phyloP scores from a whole-genome alignment of 1,284 basidiomycete genomes.

The Melampsora americana region DNA sequence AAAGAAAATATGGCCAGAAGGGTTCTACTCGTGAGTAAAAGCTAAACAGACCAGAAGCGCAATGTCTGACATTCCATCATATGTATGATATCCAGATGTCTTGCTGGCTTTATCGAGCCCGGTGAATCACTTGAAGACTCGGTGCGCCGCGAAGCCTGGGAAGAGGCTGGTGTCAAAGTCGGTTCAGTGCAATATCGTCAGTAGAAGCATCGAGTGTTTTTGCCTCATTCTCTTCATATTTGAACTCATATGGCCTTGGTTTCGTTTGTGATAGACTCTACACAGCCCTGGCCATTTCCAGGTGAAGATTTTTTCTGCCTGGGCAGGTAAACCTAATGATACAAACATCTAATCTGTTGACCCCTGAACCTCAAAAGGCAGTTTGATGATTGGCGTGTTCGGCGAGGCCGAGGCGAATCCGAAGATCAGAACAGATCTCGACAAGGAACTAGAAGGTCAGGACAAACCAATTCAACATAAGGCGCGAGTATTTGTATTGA shows the following conservation, averaged over 20 bases:
- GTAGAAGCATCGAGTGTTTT: conserved; percentile 66
- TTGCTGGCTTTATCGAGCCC: conserved; percentile 61
- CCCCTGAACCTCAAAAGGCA: neutral
- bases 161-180: conserved; percentile 85
- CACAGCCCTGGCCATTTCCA: conserved; percentile 49
- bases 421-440: conserved; percentile 77
- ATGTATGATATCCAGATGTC: conserved; percentile 17
- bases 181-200: conserved; percentile 83
- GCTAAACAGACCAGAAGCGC: conserved; percentile 43
- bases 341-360: too few species aligned
- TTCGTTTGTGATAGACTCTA: conserved; percentile 8
- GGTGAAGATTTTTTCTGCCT: conserved; percentile 7
- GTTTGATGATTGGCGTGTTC: conserved; percentile 49
- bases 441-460: conserved; percentile 87
- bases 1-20: conserved; percentile 62
- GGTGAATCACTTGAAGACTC: conserved; percentile 95
- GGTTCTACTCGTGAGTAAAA: conserved; percentile 47
- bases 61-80: conserved; percentile 9
- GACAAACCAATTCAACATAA: neutral
- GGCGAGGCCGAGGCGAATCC: conserved; percentile 67
- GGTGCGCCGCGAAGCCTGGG: conserved; percentile 86
- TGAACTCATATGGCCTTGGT: neutral
- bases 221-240: conserved; percentile 44
- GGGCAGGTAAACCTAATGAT: too few species aligned
- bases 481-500: neutral